These are phyloP conservation scores for Teratosphaeriaceae sp. DNA, from an alignment of 2,329 filamentous ascomycete species.

Conservation along the genomic window DNA sequence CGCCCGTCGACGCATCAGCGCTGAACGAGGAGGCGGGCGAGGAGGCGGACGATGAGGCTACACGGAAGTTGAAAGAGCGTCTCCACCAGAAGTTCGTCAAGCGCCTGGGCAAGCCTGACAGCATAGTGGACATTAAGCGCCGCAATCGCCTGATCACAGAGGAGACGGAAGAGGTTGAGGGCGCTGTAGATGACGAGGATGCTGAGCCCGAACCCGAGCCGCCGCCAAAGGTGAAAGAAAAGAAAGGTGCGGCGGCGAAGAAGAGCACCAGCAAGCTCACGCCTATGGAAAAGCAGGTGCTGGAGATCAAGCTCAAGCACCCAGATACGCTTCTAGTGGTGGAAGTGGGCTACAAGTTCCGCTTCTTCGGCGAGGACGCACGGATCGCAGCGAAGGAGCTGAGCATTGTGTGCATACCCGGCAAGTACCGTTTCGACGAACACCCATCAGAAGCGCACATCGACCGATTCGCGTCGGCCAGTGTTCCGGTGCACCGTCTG, in stretches of 20 bases:
- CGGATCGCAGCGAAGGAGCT: conserved; percentile 81
- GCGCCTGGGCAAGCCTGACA: conserved; percentile 82
- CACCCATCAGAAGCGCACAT: conserved; percentile 84
- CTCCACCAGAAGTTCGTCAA: conserved; percentile 82
- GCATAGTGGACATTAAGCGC: conserved; percentile 61
- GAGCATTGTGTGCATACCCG: conserved; percentile 93
- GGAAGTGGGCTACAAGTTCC: conserved; percentile 97
- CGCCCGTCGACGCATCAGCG: conserved; percentile 28
- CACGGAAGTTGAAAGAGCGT: conserved; percentile 56
- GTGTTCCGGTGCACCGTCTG: conserved; percentile 85
- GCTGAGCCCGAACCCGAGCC: conserved; percentile 47
- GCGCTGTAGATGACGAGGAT: conserved; percentile 52
- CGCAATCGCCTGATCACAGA: conserved; percentile 50
- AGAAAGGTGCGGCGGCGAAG: conserved; percentile 50
- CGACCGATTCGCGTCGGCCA: conserved; percentile 87
- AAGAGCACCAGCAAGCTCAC: conserved; percentile 80
- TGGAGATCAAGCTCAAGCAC: conserved; percentile 89
- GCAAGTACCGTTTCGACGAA: conserved; percentile 90
- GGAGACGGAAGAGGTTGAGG: conserved; percentile 45
- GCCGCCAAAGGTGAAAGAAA: conserved; percentile 40
- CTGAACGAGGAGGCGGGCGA: conserved; percentile 35
- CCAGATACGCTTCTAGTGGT: conserved; percentile 85
- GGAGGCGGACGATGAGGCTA: conserved; percentile 42
- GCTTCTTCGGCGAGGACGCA: conserved; percentile 94
- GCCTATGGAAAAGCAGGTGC: conserved; percentile 85